These are phyloP conservation scores for Colletotrichum agaves DNA, from an alignment of 2,329 filamentous ascomycete species.

Conservation along the genomic window DNA sequence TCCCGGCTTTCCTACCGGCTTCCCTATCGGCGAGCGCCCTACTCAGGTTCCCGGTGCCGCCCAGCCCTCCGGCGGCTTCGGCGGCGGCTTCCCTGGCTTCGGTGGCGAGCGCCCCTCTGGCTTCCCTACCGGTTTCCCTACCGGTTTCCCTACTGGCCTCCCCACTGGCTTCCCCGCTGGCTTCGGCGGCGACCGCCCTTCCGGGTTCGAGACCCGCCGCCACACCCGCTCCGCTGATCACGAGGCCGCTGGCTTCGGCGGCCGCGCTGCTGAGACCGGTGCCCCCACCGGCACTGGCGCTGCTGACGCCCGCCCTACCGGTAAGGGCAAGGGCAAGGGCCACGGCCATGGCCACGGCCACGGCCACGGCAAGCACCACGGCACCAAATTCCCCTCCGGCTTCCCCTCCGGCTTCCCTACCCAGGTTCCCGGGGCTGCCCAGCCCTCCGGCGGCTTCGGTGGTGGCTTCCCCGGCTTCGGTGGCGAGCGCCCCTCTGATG, in stretches of 20 bases:
- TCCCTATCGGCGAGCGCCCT: constrained; percentile 20
- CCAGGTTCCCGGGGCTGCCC: constrained; percentile 29
- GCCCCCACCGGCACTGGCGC: constrained; percentile 14
- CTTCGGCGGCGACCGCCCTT: constrained; percentile 23
- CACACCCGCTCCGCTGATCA: constrained; percentile 9
- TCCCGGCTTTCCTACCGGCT: constrained; percentile 16
- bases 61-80: constrained; percentile 27
- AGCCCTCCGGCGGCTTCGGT: constrained; percentile 27
- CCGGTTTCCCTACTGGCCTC: constrained; percentile 12
- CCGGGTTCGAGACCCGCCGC: constrained; percentile 30
- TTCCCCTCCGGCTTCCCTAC: constrained; percentile 30
- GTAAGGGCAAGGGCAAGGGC: constrained; percentile 23
- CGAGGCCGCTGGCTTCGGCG: constrained; percentile 2
- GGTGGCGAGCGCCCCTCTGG: constrained; percentile 19
- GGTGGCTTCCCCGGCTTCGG: constrained; percentile 21
- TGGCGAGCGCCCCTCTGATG: constrained; percentile 3
- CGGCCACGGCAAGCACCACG: constrained; percentile 25
- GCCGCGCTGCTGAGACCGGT: constrained; percentile 15
- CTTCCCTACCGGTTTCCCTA: constrained; percentile 23
- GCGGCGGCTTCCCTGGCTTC: constrained; percentile 19
- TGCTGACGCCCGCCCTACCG: constrained; percentile 11
- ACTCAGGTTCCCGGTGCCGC: constrained; percentile 27
- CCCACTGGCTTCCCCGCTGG: constrained; percentile 7
- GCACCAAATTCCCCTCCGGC: constrained; percentile 22
- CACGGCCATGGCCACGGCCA: constrained; percentile 8